These are phyloP conservation scores for Phaeodactylum tricornutum DNA, from an alignment of 108 stramenopile species.

Conservation along the genomic window DNA sequence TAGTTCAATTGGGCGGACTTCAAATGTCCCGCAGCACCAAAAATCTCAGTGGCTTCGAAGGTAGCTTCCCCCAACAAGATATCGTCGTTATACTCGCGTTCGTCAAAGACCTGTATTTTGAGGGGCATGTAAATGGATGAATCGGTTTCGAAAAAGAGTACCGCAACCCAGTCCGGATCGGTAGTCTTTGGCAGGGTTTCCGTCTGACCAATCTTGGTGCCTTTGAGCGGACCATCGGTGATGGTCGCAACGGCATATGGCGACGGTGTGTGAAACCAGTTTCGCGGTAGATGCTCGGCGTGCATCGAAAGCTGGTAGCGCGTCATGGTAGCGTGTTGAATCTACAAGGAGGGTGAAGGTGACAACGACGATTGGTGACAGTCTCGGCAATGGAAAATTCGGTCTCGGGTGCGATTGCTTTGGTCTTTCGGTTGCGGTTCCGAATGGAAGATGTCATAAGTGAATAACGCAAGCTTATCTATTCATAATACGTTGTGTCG, in stretches of 20 bases:
- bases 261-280: conserved; percentile 7
- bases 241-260: conserved; percentile 18
- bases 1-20: no score
- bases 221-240: conserved; percentile 8
- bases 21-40: conserved; percentile 9
- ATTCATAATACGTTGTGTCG: no score
- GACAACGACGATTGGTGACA: no score
- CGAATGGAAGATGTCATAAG: no score
- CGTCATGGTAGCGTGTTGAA: conserved; percentile 9
- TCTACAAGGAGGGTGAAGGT: no score
- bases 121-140: conserved; percentile 10
- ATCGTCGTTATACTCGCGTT: conserved; percentile 1
- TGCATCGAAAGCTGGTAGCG: conserved; percentile 17
- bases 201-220: conserved; percentile 20
- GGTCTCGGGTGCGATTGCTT: no score
- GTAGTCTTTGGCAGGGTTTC: conserved; percentile 8
- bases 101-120: conserved; percentile 17
- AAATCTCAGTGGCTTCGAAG: conserved; percentile 21
- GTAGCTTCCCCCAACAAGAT: conserved; percentile 14
- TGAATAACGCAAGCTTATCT: no score
- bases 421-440: no score
- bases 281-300: conserved; percentile 6
- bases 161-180: conserved; percentile 16
- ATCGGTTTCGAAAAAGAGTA: conserved; percentile 23
- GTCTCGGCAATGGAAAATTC: no score